Evolutionary conservation across 495 filamentous ascomycete genomes (phyloP), one percentile per base, ranked within the genome.

Genomic region (Barbatosphaeria neglecta): DNA sequence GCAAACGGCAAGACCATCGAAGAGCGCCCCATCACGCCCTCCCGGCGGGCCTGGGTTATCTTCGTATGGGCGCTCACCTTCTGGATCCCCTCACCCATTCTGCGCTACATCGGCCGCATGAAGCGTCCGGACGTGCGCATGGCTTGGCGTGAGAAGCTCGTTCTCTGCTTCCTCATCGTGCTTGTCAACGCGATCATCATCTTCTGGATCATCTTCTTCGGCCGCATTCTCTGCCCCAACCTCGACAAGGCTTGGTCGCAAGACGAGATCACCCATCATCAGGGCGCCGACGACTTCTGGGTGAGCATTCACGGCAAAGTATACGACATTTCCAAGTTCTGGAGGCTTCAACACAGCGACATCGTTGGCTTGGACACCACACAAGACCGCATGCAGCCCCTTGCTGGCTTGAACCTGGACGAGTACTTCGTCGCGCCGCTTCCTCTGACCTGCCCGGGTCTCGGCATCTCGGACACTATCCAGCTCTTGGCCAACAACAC

Each of bases 131-230:
- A 98, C 65, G 86, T 98, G 37, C 84, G 92, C 1, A 84, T 97
- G 78, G 92, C 92, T 5, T 98, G 92, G 92, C 72, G 90, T 59
- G 92, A 98, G 55, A 98, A 98, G 65, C 31, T 98, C 33, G 81
- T 95, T 5, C 71, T 98, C 9, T 76, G 87, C 22, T 64, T 83
- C 25, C 48, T 95, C 47, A 97, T 98, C 50, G 58, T 87, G 19
- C 52, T 97, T 24, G 65, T 95, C 52, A 98, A 98, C 61, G 90
- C 65, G 13, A 59, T 78, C 35, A 78, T 98, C 50, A 75, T 95
- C 41, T 98, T 98, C 67, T 95, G 86, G 73, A 96, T 98, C 56
- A 81, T 94, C 54, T 76, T 71, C 23, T 88, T 98, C 50, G 88
- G 90, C 39, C 76, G 73, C 28, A 62, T 97, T 10, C 73, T 96